These are phyloP conservation scores for Plasmodium ovale DNA, from an alignment of 169 alveolate species.

Conservation along the genomic window DNA sequence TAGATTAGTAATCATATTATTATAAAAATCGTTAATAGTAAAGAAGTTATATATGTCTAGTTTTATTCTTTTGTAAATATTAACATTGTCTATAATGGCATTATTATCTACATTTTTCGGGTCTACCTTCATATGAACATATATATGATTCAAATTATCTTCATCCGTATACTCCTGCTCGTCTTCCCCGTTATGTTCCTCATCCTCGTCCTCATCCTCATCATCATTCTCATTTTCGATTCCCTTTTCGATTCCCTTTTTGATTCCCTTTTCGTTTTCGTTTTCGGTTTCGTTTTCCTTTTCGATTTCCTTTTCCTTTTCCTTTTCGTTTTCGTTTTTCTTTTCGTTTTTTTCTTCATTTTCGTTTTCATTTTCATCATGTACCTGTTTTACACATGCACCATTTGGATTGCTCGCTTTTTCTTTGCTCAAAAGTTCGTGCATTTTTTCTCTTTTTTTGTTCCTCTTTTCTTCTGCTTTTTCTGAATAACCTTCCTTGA, in stretches of 20 bases:
- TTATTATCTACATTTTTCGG: conserved; percentile 44
- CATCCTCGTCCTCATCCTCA: conserved; percentile 40
- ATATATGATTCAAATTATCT: conserved; percentile 14
- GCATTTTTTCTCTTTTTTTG: conserved; percentile 38
- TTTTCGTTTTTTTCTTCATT: conserved; percentile 8
- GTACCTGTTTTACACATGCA: neutral
- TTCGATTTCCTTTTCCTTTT: neutral
- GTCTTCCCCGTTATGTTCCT: conserved; percentile 11
- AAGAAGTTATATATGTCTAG: conserved; percentile 73
- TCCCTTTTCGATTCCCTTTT: neutral
- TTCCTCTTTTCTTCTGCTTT: conserved; percentile 49
- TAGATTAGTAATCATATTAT: conserved; percentile 64
- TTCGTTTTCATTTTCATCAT: conserved; percentile 11
- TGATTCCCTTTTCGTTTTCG: neutral
- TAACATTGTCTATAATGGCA: conserved; percentile 62
- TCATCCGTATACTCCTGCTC: neutral
- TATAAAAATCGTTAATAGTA: conserved; percentile 72
- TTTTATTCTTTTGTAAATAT: conserved; percentile 69
- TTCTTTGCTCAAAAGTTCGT: conserved; percentile 16
- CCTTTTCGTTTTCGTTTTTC: neutral
- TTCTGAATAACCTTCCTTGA: conserved; percentile 35
- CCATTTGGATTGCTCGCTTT: neutral
- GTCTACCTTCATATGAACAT: neutral
- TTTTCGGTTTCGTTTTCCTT: neutral
- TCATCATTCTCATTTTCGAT: neutral